phyloP scores from a whole-genome alignment of 805 yeast species.

The Candida vaughaniae region DNA sequence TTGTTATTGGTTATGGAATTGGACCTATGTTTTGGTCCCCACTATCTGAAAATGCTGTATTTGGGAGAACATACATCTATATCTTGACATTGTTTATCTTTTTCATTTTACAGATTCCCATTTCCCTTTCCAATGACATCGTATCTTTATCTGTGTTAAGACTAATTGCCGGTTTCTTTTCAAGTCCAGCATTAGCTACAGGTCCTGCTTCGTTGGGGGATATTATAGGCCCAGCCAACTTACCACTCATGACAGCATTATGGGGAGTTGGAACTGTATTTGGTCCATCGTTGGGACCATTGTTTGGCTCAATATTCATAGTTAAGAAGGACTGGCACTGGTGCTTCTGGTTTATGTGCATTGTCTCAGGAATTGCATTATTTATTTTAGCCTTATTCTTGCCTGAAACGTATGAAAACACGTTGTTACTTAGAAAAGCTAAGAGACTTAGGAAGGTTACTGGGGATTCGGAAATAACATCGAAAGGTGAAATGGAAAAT shows the following conservation, averaged over 20 bases:
- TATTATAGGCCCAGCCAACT: conserved; percentile 38
- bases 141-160: conserved; percentile 52
- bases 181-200: conserved; percentile 57
- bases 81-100: conserved; percentile 49
- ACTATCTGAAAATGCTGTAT: conserved; percentile 51
- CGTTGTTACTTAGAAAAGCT: conserved; percentile 49
- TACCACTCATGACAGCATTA: conserved; percentile 46
- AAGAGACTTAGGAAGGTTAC: conserved; percentile 46
- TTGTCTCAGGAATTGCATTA: conserved; percentile 17
- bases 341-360: conserved; percentile 52
- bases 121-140: conserved; percentile 50
- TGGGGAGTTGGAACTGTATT: conserved; percentile 56
- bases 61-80: conserved; percentile 56
- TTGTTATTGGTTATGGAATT: conserved; percentile 60
- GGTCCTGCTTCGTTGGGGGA: conserved; percentile 61
- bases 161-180: conserved; percentile 53
- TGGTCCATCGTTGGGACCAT: conserved; percentile 58
- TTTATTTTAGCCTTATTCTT: conserved; percentile 34
- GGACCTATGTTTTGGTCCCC: conserved; percentile 65
- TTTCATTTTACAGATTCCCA: conserved; percentile 54
- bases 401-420: conserved; percentile 50
- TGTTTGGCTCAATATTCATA: conserved; percentile 51
- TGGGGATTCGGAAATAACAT: conserved; percentile 44
- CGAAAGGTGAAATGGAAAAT: conserved; percentile 39
- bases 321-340: conserved; percentile 27